These are phyloP conservation scores for Rhizomucor miehei DNA, from an alignment of 371 early-diverging fungal genomes.

Conservation along the genomic window DNA sequence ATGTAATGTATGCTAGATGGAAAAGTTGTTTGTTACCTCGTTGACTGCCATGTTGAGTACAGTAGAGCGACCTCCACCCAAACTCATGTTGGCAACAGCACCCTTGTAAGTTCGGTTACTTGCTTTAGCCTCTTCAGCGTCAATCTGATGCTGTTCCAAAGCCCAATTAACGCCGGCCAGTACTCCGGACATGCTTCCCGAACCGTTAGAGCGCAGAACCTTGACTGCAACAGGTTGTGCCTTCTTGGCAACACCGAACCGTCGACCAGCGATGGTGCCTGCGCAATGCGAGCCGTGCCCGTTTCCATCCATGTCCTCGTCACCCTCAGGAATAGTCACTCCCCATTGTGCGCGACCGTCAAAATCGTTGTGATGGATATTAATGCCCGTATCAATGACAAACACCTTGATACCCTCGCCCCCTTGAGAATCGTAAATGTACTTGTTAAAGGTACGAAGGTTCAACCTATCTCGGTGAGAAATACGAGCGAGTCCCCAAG, in stretches of 20 bases:
- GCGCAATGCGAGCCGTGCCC: constrained; percentile 95
- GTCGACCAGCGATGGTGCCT: constrained; percentile 84
- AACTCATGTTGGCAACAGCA: constrained; percentile 90
- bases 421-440: constrained; percentile 63
- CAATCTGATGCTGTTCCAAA: constrained; percentile 44
- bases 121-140: constrained; percentile 35
- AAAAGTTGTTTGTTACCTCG: constrained; percentile 28
- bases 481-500: constrained; percentile 87
- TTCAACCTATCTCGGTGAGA: constrained; percentile 66
- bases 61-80: constrained; percentile 83
- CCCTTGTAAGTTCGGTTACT: constrained; percentile 56
- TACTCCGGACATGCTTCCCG: constrained; percentile 75
- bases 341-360: constrained; percentile 86
- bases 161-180: constrained; percentile 68
- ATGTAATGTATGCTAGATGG: not conserved
- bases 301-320: constrained; percentile 73
- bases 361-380: constrained; percentile 77
- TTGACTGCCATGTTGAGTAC: constrained; percentile 82
- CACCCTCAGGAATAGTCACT: constrained; percentile 62
- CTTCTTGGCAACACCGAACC: constrained; percentile 88
- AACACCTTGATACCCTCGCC: constrained; percentile 85
- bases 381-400: constrained; percentile 90
- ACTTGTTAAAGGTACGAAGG: constrained; percentile 67
- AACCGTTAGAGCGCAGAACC: constrained; percentile 81
- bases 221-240: constrained; percentile 91